These are phyloP conservation scores for Daldinia decipiens DNA, from an alignment of 495 filamentous ascomycete species.

Conservation along the genomic window DNA sequence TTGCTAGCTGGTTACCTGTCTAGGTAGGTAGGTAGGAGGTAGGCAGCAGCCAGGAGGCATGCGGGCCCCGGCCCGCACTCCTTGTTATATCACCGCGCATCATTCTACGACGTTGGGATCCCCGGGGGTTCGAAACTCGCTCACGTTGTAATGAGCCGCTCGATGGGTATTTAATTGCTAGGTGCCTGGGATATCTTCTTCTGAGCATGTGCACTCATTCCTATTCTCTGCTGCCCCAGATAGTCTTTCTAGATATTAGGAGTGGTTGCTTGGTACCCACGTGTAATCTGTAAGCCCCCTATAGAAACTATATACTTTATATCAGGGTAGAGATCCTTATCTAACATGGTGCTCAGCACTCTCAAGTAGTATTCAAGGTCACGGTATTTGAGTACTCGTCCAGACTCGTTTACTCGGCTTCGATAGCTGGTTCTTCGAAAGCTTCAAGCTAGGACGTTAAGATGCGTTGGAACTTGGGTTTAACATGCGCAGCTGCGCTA, in stretches of 20 bases:
- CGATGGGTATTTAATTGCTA: slow-evolving; percentile 44
- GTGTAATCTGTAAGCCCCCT: slow-evolving; percentile 28
- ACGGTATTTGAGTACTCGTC: not conserved
- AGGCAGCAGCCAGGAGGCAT: no score
- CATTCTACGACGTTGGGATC: slow-evolving; percentile 15
- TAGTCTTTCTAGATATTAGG: slow-evolving; percentile 11
- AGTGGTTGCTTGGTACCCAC: slow-evolving; percentile 12
- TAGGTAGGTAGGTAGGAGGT: no score
- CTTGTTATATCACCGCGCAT: slow-evolving; percentile 37
- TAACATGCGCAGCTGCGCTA: slow-evolving; percentile 39
- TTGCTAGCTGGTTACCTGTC: not conserved
- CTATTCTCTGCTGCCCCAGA: slow-evolving; percentile 25
- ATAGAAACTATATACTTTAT: slow-evolving; percentile 4
- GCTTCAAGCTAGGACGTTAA: slow-evolving; percentile 19
- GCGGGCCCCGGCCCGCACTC: slow-evolving; percentile 38
- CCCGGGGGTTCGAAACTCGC: slow-evolving; percentile 18
- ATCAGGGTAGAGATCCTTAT: not conserved
- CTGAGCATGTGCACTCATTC: slow-evolving; percentile 31
- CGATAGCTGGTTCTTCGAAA: not conserved
- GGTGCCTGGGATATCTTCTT: slow-evolving; percentile 9
- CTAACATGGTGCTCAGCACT: slow-evolving; percentile 16
- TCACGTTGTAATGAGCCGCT: slow-evolving; percentile 22
- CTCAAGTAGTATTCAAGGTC: slow-evolving; percentile 10
- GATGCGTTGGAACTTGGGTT: slow-evolving; percentile 44
- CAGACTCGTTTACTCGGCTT: not conserved